Conservation (phyloP, 345 rosid species). For the Pugionium cornutum region DNA sequence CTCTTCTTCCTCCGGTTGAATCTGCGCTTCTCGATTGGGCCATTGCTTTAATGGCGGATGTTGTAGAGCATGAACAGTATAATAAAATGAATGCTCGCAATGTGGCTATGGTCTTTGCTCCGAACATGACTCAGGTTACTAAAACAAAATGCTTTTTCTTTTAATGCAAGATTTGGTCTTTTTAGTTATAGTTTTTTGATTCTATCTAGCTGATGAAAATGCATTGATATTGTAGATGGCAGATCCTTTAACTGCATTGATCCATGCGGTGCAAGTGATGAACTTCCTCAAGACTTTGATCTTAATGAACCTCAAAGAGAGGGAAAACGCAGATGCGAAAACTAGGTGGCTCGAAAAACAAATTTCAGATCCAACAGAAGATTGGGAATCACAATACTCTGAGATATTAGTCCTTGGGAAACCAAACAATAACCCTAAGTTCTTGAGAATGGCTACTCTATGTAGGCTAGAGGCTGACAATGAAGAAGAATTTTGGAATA, state of each 20-base stretch:
- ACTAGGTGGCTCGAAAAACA: conserved; percentile 37
- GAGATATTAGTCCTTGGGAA: conserved; percentile 20
- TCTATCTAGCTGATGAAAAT: conserved; percentile 13
- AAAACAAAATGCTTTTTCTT: background rate
- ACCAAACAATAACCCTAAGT: conserved; percentile 38
- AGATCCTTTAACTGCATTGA: conserved; percentile 91
- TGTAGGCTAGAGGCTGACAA: conserved; percentile 49
- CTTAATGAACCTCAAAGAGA: conserved; percentile 58
- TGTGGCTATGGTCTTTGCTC: conserved; percentile 95
- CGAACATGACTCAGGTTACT: conserved; percentile 95
- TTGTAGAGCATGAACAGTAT: conserved; percentile 71
- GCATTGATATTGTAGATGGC: conserved; percentile 65
- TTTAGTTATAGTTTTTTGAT: background rate
- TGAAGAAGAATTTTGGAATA: conserved; percentile 47
- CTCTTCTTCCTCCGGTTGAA: conserved; percentile 72
- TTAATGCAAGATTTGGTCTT: too few species aligned
- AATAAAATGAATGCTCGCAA: conserved; percentile 97
- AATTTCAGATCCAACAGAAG: conserved; percentile 37
- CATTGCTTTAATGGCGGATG: conserved; percentile 86
- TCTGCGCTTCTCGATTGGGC: conserved; percentile 91
- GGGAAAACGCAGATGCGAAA: conserved; percentile 52
- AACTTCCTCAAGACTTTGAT: conserved; percentile 87
- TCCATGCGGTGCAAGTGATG: conserved; percentile 96
- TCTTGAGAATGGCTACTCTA: conserved; percentile 49
- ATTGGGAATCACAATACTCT: conserved; percentile 27